A percentile compares a stretch with the other conserved stretches of the same genome.
Evolutionary conservation across 208 protist species (phyloP).

Genomic region (Phytomonas francai): DNA sequence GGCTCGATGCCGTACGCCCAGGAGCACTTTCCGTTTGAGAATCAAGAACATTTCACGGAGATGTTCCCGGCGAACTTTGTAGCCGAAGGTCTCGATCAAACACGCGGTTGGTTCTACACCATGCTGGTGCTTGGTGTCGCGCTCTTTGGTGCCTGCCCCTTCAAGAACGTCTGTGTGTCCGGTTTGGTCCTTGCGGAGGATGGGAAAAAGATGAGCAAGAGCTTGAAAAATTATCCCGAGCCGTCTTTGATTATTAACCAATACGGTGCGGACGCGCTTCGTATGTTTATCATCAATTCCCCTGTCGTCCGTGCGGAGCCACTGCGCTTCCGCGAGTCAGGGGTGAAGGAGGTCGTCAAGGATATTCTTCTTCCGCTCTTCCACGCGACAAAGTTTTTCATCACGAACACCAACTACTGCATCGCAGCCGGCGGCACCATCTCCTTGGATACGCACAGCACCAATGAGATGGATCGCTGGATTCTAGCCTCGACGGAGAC

Average conservation of each 20-base stretch:
- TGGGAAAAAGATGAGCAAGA: slow-evolving; percentile 99
- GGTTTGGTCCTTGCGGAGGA: slow-evolving; percentile 98
- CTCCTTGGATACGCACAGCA: slow-evolving; percentile 48
- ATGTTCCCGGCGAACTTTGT: slow-evolving; percentile 99
- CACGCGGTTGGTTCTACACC: slow-evolving; percentile 99
- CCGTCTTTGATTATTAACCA: slow-evolving; percentile 92
- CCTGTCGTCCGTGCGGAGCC: slow-evolving; percentile 98
- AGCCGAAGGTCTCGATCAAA: slow-evolving; percentile 98
- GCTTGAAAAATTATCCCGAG: slow-evolving; percentile 99
- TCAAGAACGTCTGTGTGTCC: slow-evolving; percentile 99
- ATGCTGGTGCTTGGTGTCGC: slow-evolving; percentile 98
- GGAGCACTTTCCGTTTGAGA: slow-evolving; percentile 99
- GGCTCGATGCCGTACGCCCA: slow-evolving; percentile 99
- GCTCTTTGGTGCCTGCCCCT: slow-evolving; percentile 96
- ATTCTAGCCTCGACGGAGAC: slow-evolving; percentile 93
- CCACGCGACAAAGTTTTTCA: slow-evolving; percentile 98
- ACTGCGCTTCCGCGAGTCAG: slow-evolving; percentile 91
- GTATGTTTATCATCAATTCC: slow-evolving; percentile 99
- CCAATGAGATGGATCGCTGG: slow-evolving; percentile 98
- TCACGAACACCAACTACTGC: slow-evolving; percentile 89
- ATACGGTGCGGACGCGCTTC: slow-evolving; percentile 97
- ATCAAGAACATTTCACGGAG: slow-evolving; percentile 91
- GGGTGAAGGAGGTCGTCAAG: slow-evolving; percentile 95
- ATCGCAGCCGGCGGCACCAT: slow-evolving; percentile 40
- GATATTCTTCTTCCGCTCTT: slow-evolving; percentile 98